Conservation (phyloP, 2,329 filamentous ascomycete species). For the Colletotrichum scovillei region DNA sequence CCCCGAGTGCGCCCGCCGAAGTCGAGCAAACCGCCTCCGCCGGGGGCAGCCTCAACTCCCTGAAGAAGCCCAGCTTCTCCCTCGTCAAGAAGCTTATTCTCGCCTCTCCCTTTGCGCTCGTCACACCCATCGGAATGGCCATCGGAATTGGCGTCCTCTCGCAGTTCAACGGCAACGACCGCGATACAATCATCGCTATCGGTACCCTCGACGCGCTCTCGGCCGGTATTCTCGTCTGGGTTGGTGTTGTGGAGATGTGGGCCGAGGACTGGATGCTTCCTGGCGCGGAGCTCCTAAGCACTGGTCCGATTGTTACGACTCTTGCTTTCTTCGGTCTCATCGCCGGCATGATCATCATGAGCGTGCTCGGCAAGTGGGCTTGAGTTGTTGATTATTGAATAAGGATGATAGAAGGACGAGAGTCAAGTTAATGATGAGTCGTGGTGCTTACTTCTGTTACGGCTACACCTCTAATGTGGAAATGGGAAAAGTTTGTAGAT, state of each 20-base stretch:
- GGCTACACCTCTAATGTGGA: not conserved
- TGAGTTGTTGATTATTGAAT: constrained; percentile 43
- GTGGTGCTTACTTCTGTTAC: not conserved
- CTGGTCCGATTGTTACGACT: constrained; percentile 58
- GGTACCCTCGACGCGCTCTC: constrained; percentile 80
- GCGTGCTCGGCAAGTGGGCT: constrained; percentile 80
- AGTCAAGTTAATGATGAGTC: not conserved
- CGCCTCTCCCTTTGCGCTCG: constrained; percentile 72
- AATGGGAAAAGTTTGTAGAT: constrained; percentile 2
- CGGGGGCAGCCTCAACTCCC: constrained; percentile 15
- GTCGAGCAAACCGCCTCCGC: constrained; percentile 41
- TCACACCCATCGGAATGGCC: constrained; percentile 83
- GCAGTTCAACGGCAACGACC: constrained; percentile 79
- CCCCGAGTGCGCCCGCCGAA: not conserved
- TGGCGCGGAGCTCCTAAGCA: constrained; percentile 61
- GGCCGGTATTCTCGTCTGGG: constrained; percentile 83
- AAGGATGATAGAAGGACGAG: too few relatives aligned
- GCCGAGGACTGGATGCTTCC: constrained; percentile 77
- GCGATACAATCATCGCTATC: constrained; percentile 75
- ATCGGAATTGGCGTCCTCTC: constrained; percentile 80
- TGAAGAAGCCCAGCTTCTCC: constrained; percentile 41
- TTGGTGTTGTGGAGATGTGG: constrained; percentile 84
- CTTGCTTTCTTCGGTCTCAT: constrained; percentile 66
- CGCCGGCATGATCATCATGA: constrained; percentile 75
- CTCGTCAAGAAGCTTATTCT: constrained; percentile 69